A percentile compares a stretch with the other conserved stretches of the same genome.
These are phyloP conservation scores for Anthostomella pinea DNA, from an alignment of 2,329 filamentous ascomycete species.

Conservation along the genomic window DNA sequence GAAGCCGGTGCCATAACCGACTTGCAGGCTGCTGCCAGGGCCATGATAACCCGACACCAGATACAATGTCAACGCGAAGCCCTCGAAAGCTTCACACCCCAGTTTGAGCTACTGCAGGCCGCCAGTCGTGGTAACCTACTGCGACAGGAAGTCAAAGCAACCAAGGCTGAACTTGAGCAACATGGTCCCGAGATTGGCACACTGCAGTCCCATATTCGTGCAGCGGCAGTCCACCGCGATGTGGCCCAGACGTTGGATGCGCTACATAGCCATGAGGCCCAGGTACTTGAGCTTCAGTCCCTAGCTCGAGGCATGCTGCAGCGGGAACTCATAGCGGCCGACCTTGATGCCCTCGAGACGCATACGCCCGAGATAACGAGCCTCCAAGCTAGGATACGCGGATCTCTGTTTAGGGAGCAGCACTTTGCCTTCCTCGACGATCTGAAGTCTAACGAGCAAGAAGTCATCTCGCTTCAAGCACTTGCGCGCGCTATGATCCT, in stretches of 20 bases:
- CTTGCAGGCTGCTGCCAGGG: slow-evolving; percentile 66
- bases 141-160: slow-evolving; percentile 42
- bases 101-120: slow-evolving; percentile 51
- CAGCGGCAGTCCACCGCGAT: slow-evolving; percentile 51
- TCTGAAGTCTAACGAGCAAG: slow-evolving; percentile 65
- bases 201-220: slow-evolving; percentile 47
- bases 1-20: slow-evolving; percentile 13
- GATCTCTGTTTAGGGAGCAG: slow-evolving; percentile 60
- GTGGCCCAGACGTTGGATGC: slow-evolving; percentile 47
- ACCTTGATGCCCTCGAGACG: slow-evolving; percentile 54
- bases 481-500: slow-evolving; percentile 76
- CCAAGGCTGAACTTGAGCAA: slow-evolving; percentile 47
- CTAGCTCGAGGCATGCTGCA: slow-evolving; percentile 60
- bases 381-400: slow-evolving; percentile 67
- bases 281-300: slow-evolving; percentile 54
- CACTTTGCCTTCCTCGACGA: slow-evolving; percentile 64
- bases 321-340: slow-evolving; percentile 46
- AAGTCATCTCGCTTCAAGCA: slow-evolving; percentile 70
- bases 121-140: slow-evolving; percentile 45
- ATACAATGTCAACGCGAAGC: slow-evolving; percentile 49
- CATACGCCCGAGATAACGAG: slow-evolving; percentile 55
- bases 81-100: slow-evolving; percentile 47
- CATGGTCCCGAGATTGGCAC: slow-evolving; percentile 42
- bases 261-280: slow-evolving; percentile 39
- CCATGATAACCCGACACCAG: slow-evolving; percentile 56